Conservation (phyloP, 2,329 filamentous ascomycete species). For the Cercospora berteroae region DNA sequence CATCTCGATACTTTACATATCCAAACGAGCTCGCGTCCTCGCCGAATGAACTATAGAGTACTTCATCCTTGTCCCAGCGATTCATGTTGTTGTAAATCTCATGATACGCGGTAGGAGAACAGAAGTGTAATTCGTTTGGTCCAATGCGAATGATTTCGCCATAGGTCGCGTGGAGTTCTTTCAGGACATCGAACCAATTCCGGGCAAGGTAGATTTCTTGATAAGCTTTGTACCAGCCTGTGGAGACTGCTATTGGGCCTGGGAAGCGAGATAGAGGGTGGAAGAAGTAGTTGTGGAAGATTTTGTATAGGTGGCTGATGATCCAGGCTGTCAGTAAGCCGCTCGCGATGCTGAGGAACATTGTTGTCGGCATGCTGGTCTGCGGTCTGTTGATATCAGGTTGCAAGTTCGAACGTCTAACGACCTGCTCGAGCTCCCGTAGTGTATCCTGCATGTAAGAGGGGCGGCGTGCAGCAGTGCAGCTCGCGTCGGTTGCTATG, state of each 20-base stretch:
- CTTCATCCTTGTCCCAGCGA: constrained; percentile 45
- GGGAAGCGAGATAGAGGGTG: constrained; percentile 18
- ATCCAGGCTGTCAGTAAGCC: constrained; percentile 10
- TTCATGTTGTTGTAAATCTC: constrained; percentile 46
- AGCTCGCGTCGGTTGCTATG: background rate
- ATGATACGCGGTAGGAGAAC: constrained; percentile 43
- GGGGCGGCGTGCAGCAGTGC: constrained; percentile 10
- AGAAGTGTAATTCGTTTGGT: constrained; percentile 43
- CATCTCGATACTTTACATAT: constrained; percentile 41
- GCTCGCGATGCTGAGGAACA: background rate
- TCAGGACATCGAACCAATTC: constrained; percentile 20
- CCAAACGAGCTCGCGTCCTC: constrained; percentile 46
- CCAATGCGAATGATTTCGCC: constrained; percentile 23
- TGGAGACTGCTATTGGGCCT: constrained; percentile 10
- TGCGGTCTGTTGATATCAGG: background rate
- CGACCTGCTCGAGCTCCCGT: background rate
- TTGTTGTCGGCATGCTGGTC: constrained; percentile 5
- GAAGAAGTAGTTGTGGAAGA: constrained; percentile 15
- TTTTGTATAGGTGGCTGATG: constrained; percentile 4
- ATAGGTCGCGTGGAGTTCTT: constrained; percentile 16
- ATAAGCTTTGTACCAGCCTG: constrained; percentile 21
- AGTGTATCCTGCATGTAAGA: background rate
- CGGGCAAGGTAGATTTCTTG: constrained; percentile 15
- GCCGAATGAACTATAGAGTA: constrained; percentile 43
- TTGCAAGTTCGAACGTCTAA: background rate